Conservation (phyloP, 495 filamentous ascomycete species). For the Penicillium lividum region DNA sequence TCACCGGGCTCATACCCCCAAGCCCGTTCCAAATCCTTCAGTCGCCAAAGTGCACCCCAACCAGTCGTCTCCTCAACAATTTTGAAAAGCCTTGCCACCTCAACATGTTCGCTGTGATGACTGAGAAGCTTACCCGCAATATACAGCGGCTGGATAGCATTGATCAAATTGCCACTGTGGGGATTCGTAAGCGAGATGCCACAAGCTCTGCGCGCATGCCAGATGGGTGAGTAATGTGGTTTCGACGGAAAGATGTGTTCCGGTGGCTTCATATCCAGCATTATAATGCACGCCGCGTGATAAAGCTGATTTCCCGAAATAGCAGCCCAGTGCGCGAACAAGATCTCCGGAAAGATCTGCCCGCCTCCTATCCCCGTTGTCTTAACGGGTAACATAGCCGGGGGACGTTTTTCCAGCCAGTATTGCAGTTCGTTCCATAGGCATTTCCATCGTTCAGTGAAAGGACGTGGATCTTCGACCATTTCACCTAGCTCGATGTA, state of each 20-base stretch:
- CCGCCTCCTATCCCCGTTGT: conserved; percentile 26
- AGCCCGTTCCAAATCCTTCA: conserved; percentile 38
- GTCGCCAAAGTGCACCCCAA: conserved; percentile 42
- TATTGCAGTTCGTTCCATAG: conserved; percentile 43
- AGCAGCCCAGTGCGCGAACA: conserved; percentile 42
- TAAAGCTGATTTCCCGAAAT: conserved; percentile 48
- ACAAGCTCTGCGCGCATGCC: conserved; percentile 47
- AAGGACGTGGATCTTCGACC: conserved; percentile 19
- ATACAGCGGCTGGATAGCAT: conserved; percentile 49
- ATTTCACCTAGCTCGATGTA: conserved; percentile 32
- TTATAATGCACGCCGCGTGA: conserved; percentile 42
- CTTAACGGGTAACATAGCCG: conserved; percentile 35
- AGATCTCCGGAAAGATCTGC: conserved; percentile 37
- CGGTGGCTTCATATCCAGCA: conserved; percentile 37
- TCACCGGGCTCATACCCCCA: conserved; percentile 43
- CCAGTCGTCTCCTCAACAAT: conserved; percentile 41
- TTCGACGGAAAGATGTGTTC: conserved; percentile 19
- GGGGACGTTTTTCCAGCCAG: conserved; percentile 36
- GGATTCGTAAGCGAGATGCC: conserved; percentile 46
- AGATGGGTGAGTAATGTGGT: conserved; percentile 32
- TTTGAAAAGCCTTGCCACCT: conserved; percentile 35
- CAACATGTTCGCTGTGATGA: conserved; percentile 41
- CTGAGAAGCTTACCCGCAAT: conserved; percentile 44
- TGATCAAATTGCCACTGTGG: conserved; percentile 44
- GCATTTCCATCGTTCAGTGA: conserved; percentile 28